phyloP scores from a whole-genome alignment of 2,329 filamentous ascomycete species.

The Pseudocercospora musae region DNA sequence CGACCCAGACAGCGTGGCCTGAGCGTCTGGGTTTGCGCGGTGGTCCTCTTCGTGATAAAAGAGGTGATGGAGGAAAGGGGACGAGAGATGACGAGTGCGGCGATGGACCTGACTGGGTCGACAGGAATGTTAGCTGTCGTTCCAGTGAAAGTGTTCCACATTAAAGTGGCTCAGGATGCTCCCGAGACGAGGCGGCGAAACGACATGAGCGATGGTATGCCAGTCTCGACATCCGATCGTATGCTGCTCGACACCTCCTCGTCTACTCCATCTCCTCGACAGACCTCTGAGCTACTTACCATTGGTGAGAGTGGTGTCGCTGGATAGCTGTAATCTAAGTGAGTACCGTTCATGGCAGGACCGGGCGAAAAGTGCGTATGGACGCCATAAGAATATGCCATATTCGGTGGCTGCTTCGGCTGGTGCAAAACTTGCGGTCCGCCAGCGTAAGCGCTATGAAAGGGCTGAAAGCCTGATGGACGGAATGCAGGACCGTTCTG shows the following conservation, averaged over 20 bases:
- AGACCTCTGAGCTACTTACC: neutral
- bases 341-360: neutral
- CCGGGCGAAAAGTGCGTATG: neutral
- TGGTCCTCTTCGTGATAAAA: constrained; percentile 48
- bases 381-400: neutral
- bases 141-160: neutral
- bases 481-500: neutral
- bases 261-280: neutral
- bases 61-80: constrained; percentile 34
- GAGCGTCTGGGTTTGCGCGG: constrained; percentile 64
- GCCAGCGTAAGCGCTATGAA: neutral
- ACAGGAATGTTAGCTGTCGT: neutral
- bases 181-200: neutral
- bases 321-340: neutral
- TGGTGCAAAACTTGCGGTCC: neutral
- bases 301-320: neutral
- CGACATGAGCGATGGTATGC: neutral
- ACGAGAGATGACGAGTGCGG: neutral
- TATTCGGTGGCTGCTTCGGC: neutral
- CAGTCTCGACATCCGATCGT: neutral
- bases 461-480: neutral
- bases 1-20: constrained; percentile 92
- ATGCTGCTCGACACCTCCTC: neutral
- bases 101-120: neutral
- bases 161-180: neutral